These are phyloP conservation scores for Candida methanosorbosa DNA, from an alignment of 805 yeast species.

Conservation along the genomic window DNA sequence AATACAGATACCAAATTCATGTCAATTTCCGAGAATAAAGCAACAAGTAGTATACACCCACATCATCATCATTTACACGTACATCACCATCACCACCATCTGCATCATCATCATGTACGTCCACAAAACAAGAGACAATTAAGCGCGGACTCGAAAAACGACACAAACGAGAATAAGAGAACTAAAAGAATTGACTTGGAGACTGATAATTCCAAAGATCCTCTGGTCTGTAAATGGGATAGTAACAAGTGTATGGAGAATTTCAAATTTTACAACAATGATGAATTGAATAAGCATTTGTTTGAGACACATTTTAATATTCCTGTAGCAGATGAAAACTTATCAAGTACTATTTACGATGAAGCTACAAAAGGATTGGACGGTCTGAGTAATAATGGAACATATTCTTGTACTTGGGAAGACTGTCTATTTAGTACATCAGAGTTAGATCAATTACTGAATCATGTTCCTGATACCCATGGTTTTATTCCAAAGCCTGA, in stretches of 20 bases:
- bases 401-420: conserved; percentile 63
- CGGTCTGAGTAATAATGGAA: conserved; percentile 10
- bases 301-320: conserved; percentile 21
- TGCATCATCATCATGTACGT: conserved; percentile 2
- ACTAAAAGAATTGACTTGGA: conserved; percentile 37
- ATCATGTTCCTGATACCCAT: conserved; percentile 48
- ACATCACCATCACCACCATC: conserved; percentile 8
- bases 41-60: background rate
- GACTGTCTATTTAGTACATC: conserved; percentile 53
- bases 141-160: conserved; percentile 20
- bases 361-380: conserved; percentile 11
- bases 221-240: background rate
- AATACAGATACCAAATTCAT: no score
- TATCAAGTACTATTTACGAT: no score
- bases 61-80: conserved; percentile 4
- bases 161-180: conserved; percentile 6
- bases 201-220: conserved; percentile 16
- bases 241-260: conserved; percentile 27
- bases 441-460: conserved; percentile 44
- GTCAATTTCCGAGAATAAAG: background rate
- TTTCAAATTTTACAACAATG: conserved; percentile 16
- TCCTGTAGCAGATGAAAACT: no score
- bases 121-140: conserved; percentile 12
- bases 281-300: conserved; percentile 39
- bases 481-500: no score